Percentiles rank a stretch among this genome's conserved stretches.
These are phyloP conservation scores for Gentiana straminea DNA, from an alignment of 257 asterid genomes.

Conservation along the genomic window DNA sequence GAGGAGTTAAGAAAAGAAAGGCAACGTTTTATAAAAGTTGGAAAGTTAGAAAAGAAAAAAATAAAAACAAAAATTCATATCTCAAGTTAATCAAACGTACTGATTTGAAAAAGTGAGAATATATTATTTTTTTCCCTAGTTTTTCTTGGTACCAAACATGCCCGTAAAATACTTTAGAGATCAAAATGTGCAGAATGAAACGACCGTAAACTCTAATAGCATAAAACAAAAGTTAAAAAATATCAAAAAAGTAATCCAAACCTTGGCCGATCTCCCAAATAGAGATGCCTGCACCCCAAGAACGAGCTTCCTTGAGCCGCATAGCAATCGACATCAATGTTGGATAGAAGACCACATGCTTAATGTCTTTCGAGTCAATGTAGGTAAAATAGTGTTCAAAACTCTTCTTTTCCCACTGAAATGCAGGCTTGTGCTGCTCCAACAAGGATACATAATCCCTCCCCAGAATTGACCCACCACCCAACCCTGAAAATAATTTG, in stretches of 20 bases:
- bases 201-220: not conserved
- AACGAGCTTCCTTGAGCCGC: constrained; percentile 69
- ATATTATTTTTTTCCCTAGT: too few relatives aligned
- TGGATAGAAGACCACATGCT: constrained; percentile 87
- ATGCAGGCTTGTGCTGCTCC: constrained; percentile 63
- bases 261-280: constrained; percentile 99
- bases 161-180: too few relatives aligned
- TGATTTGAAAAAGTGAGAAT: too few relatives aligned
- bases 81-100: too few relatives aligned
- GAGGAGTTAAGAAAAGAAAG: too few relatives aligned
- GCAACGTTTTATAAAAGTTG: too few relatives aligned
- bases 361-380: constrained; percentile 37
- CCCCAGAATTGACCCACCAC: constrained; percentile 78
- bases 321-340: constrained; percentile 50
- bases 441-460: constrained; percentile 67
- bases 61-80: too few relatives aligned
- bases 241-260: constrained; percentile 62
- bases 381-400: constrained; percentile 87
- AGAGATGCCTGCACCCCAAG: constrained; percentile 80
- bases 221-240: constrained; percentile 28
- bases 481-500: constrained; percentile 41
- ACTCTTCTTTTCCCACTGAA: constrained; percentile 84
- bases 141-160: too few relatives aligned
- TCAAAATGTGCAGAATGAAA: not conserved
- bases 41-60: too few relatives aligned